Evolutionary conservation across 805 yeast genomes (phyloP).

Genomic region (Hemisphaericaspora nanyangensis): DNA sequence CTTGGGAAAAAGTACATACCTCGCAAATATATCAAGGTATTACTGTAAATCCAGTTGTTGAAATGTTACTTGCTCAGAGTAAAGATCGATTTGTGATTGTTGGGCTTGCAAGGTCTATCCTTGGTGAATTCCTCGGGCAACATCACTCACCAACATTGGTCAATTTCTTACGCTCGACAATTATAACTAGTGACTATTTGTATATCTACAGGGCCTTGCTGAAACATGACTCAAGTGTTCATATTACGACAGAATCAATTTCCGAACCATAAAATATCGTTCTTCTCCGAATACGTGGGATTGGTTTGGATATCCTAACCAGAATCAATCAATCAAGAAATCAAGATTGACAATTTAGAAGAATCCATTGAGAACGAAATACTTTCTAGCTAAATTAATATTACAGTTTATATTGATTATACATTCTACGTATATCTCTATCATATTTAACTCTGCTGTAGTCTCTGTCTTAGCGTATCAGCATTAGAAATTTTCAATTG

Average conservation of each 20-base stretch:
- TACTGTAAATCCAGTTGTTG: conserved; percentile 13
- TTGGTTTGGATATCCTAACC: no score
- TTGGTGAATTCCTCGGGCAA: conserved; percentile 10
- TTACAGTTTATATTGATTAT: no score
- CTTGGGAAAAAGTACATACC: conserved; percentile 21
- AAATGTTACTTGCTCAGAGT: conserved; percentile 8
- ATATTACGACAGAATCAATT: no score
- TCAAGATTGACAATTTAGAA: no score
- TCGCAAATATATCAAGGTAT: conserved; percentile 19
- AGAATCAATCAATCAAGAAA: no score
- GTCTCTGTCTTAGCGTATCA: no score
- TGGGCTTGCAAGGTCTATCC: conserved; percentile 6
- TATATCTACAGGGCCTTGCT: conserved; percentile 20
- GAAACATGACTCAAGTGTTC: not conserved
- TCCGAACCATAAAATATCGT: no score
- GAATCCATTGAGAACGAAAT: not conserved
- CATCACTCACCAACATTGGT: conserved; percentile 2
- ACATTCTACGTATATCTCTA: no score
- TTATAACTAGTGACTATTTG: conserved; percentile 20
- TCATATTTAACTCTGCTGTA: no score
- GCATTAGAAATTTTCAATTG: conserved; percentile 30
- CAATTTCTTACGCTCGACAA: conserved; percentile 15
- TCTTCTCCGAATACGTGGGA: no score
- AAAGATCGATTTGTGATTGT: conserved; percentile 5
- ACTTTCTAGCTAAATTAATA: no score